These are phyloP conservation scores for Paraglomus brasilianum DNA, from an alignment of 192 early-diverging fungal genomes.

Conservation along the genomic window DNA sequence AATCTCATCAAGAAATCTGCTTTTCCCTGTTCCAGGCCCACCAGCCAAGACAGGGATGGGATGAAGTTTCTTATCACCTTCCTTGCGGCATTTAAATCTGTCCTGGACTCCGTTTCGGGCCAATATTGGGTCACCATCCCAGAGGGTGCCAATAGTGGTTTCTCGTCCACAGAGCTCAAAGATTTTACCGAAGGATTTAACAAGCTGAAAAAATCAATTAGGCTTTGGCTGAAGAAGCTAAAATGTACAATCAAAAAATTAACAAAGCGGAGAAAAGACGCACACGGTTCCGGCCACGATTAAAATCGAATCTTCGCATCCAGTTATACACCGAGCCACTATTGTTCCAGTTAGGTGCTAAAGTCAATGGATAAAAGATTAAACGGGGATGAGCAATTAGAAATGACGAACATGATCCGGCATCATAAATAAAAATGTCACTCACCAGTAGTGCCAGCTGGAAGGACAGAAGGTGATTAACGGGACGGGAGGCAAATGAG, in stretches of 20 bases:
- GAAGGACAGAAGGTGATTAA: no score
- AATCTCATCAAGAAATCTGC: slow-evolving; percentile 10
- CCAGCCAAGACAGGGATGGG: not conserved
- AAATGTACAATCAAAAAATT: not conserved
- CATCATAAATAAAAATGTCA: no score
- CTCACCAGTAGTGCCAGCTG: no score
- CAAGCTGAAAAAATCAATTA: no score
- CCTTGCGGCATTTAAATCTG: not conserved
- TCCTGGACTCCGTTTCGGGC: not conserved
- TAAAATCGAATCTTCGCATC: not conserved
- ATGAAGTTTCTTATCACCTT: not conserved
- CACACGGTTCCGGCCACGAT: not conserved
- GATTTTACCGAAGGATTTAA: not conserved
- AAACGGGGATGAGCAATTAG: no score
- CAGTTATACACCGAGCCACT: not conserved
- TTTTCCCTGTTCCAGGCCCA: not conserved
- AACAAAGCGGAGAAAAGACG: not conserved
- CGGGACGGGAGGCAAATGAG: no score
- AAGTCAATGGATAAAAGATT: not conserved
- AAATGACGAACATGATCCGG: no score
- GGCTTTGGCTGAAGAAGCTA: no score
- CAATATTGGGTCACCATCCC: not conserved
- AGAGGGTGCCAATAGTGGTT: slow-evolving; percentile 4
- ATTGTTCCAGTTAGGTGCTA: not conserved
- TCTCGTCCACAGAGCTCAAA: not conserved